Evolutionary conservation across 768 basidiomycete genomes (phyloP), one percentile per base, ranked within the genome.

Genomic region (Pulveroboletus sp.): DNA sequence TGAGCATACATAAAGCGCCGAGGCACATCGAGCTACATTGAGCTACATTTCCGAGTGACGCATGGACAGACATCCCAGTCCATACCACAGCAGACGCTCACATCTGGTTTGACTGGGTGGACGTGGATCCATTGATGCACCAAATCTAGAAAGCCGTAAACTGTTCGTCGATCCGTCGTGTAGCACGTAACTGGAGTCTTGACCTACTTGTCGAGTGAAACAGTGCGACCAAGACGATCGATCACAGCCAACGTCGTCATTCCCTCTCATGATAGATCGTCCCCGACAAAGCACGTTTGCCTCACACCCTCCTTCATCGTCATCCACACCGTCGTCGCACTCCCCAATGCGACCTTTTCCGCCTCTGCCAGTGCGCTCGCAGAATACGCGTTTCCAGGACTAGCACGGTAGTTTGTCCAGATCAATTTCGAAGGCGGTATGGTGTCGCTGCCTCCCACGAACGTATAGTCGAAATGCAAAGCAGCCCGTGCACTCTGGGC

Each of bases 401-500:
- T 31, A 4, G 46, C 67, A 55, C 43, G 51, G 39, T 54, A 60
- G 17, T 63, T 53, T 11, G 66, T 57, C 50, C 61, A 64, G 36
- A 67, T 52, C 50, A 66, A 54, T 8, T 28, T 28, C 6, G 27
- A 28, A 28, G 27, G 27, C 27, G 8, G 27, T 28, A 28, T 21
- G 17, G 24, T 1, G 27, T 6, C 37, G 11, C 37, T 18, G 3
- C 8, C 41, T 13, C 18, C 38, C 2, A 7, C 2, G 2, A 13
- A 15, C 1, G 21, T 45, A 0, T 30, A 24, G 11, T 51, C 58
- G 18, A 65, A 88, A 91, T 1, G 84, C 87, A 57, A 90, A 89
- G 56, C 82, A 82, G 0, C 87, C 87, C 5, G 72, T 68, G 6
- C 71, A 78, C 0, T 49, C 44, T 0, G 58, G 76, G 5, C 71